These are phyloP conservation scores for Daucus carota DNA, from an alignment of 129 eudicot species.

Conservation along the genomic window DH1_v3.0 NC_030389.2:41717501-41718000, in stretches of 20 bases:
- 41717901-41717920: background rate
- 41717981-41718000: no score
- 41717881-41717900: background rate
- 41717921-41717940: no score
- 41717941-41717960: no score
- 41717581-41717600: background rate
- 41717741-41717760: background rate
- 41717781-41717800: no score
- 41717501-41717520: conserved; percentile 87
- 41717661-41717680: background rate
- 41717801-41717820: no score
- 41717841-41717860: background rate
- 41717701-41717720: background rate
- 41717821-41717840: no score
- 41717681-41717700: conserved; percentile 16
- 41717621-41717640: background rate
- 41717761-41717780: no score
- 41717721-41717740: background rate
- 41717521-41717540: conserved; percentile 94
- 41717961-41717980: no score
- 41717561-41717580: conserved; percentile 90
- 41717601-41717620: background rate
- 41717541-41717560: conserved; percentile 92
- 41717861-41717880: background rate
- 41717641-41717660: conserved; percentile 5